phyloP scores from a whole-genome alignment of 371 early-diverging fungal genomes.

The Syncephalastrum monosporum region DNA sequence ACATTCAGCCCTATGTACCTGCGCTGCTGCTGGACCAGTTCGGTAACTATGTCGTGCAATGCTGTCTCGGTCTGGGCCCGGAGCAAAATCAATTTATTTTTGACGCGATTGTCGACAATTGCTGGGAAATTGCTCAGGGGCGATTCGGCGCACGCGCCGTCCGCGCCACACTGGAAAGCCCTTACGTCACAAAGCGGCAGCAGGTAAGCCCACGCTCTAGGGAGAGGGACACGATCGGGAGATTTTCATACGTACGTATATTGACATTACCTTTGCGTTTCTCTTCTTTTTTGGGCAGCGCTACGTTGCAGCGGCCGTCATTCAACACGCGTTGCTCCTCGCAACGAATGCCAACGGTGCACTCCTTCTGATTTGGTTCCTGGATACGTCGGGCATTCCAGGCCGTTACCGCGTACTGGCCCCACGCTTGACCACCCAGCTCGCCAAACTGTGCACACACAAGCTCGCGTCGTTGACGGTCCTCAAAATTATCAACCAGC shows the following conservation, averaged over 20 bases:
- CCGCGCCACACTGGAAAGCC: slow-evolving; percentile 77
- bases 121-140: slow-evolving; percentile 73
- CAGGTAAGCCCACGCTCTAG: slow-evolving; percentile 22
- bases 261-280: background rate
- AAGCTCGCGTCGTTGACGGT: slow-evolving; percentile 87
- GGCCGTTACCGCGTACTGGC: slow-evolving; percentile 88
- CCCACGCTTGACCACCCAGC: slow-evolving; percentile 75
- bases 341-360: slow-evolving; percentile 93
- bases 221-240: background rate
- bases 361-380: slow-evolving; percentile 89
- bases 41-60: slow-evolving; percentile 89
- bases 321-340: slow-evolving; percentile 78
- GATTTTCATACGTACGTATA: background rate
- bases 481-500: slow-evolving; percentile 87
- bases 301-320: slow-evolving; percentile 84
- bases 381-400: slow-evolving; percentile 82
- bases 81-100: slow-evolving; percentile 76
- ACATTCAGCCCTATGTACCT: slow-evolving; percentile 64
- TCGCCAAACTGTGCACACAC: slow-evolving; percentile 80
- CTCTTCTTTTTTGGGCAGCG: slow-evolving; percentile 47
- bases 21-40: slow-evolving; percentile 83
- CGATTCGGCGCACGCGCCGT: slow-evolving; percentile 83
- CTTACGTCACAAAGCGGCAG: slow-evolving; percentile 51
- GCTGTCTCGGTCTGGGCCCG: slow-evolving; percentile 72
- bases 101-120: slow-evolving; percentile 72